Evolutionary conservation across 331 rosid genomes (phyloP).

Genomic region (Rosa hybrid): DNA sequence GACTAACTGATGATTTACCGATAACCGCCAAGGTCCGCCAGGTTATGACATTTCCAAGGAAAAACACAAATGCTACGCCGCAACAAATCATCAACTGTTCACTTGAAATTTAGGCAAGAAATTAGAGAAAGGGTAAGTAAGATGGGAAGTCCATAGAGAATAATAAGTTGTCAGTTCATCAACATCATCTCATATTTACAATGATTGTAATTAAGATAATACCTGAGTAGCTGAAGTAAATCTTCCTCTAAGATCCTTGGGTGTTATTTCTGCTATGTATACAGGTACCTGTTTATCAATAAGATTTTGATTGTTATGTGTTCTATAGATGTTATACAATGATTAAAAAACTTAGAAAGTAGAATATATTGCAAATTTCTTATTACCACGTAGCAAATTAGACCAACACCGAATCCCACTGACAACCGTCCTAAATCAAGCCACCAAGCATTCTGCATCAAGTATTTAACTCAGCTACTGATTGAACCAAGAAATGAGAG

Average conservation of each 20-base stretch:
- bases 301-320: neutral
- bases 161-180: no score
- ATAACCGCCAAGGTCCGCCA: slow-evolving; percentile 18
- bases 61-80: neutral
- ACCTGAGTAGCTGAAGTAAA: no score
- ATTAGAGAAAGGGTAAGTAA: neutral
- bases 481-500: neutral
- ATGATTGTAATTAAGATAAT: no score
- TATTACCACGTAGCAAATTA: slow-evolving; percentile 8
- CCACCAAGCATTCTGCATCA: slow-evolving; percentile 6
- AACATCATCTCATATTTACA: no score
- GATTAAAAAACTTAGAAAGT: no score
- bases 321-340: neutral
- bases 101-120: neutral
- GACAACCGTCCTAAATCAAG: slow-evolving; percentile 16
- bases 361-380: neutral
- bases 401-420: slow-evolving; percentile 3
- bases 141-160: neutral
- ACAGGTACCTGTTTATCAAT: no score
- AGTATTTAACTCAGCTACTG: neutral
- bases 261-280: no score
- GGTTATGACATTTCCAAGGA: slow-evolving; percentile 1
- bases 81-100: neutral
- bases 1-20: slow-evolving; percentile 1
- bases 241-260: no score